Evolutionary conservation across 2,329 filamentous ascomycete species (phyloP), one percentile per base, ranked within the genome.

Genomic region (Aspergillus glaucus): DNA sequence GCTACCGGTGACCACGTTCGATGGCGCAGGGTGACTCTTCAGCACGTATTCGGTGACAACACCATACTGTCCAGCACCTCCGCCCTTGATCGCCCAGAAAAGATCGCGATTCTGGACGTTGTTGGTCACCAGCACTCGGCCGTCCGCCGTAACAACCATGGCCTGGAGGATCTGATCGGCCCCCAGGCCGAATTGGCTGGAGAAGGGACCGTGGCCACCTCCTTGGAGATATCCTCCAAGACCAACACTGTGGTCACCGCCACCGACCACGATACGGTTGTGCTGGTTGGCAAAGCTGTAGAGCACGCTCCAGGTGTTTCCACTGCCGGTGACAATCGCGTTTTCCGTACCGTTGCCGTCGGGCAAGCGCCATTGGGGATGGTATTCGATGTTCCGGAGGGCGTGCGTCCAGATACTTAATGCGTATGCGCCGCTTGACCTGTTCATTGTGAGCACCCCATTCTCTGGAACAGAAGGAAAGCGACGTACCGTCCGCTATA

Each of bases 181-280:
- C 0, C 52, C 55, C 2, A 67, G 49, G 2, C 65, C 64, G 22
- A 59, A 58, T 0, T 48, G 46, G 7, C 53, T 54, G 0, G 59
- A 59, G 0, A 64, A 37, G 3, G 54, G 52, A 0, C 61, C 58
- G 21, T 68, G 62, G 1, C 65, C 65, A 14, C 65, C 63, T 2
- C 60, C 61, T n/a, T 60, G 54, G 12, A 62, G 58, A 19, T 54
- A 59, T 5, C 63, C 64, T 3, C 64, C 65, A 0, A 62, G 67
- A 21, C 79, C 79, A 9, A 83, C 77, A 2, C 73, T 77, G 53
- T 59, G 63, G 46, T 79, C 79, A n/a, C 78, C 76, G 4, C 80
- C 80, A 15, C 75, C 77, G 3, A 82, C 73, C 2, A 81, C 70
- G 0, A 48, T 37, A 8, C 55, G 36, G 6, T 46, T 44, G 8